phyloP scores from a whole-genome alignment of 169 alveolate genomes.

The Ichthyophthirius multifiliis region DNA sequence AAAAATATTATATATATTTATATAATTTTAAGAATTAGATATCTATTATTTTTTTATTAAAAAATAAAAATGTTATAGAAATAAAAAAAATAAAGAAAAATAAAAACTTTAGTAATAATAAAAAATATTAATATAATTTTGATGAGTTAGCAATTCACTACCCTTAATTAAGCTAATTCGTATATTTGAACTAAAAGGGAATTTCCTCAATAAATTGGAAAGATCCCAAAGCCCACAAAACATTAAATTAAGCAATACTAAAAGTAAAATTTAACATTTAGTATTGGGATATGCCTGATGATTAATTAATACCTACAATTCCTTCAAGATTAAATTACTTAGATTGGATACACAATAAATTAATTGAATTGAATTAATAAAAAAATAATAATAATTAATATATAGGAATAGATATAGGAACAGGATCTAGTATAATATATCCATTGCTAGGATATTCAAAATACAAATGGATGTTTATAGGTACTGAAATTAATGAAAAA shows the following conservation, averaged over 20 bases:
- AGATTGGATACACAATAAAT: conserved; percentile 30
- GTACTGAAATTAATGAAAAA: conserved; percentile 39
- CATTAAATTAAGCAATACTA: conserved; percentile 21
- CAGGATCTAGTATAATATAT: conserved; percentile 60
- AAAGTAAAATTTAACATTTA: conserved; percentile 36
- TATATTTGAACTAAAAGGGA: background rate
- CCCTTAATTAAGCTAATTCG: background rate
- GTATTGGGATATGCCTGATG: conserved; percentile 58
- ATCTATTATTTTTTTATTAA: too few species aligned
- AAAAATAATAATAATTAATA: background rate
- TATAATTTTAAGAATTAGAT: too few species aligned
- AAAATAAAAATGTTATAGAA: too few species aligned
- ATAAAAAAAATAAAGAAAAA: too few species aligned
- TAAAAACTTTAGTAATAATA: too few species aligned
- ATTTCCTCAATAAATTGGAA: background rate
- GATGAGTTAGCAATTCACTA: background rate
- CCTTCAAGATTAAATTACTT: conserved; percentile 56
- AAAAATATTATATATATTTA: too few species aligned
- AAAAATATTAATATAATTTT: background rate
- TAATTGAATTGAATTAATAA: background rate
- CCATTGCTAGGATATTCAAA: conserved; percentile 43
- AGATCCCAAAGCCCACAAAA: background rate
- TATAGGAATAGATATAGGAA: conserved; percentile 43
- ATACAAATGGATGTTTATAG: conserved; percentile 51
- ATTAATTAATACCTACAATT: conserved; percentile 48